phyloP scores from a whole-genome alignment of 2,329 filamentous ascomycete genomes.

The Cladosporium cucumerinum region DNA sequence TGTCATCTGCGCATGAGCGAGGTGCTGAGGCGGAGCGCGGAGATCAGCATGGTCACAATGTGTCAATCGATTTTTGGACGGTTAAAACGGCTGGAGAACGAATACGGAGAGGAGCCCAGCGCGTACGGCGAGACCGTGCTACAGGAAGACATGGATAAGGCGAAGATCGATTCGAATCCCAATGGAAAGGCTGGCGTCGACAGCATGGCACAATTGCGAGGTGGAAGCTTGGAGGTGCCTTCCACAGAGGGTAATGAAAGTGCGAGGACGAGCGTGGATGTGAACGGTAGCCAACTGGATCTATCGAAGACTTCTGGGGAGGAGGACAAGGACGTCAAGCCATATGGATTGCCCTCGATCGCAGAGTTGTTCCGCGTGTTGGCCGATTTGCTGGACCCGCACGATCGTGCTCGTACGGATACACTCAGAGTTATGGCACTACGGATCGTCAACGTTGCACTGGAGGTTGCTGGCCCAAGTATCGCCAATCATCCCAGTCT shows the following conservation, averaged over 20 bases:
- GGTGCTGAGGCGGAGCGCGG: slow-evolving; percentile 82
- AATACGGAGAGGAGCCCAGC: slow-evolving; percentile 61
- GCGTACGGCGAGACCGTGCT: slow-evolving; percentile 61
- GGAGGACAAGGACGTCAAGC: slow-evolving; percentile 62
- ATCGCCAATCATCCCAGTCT: slow-evolving; percentile 90
- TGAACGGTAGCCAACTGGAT: slow-evolving; percentile 44
- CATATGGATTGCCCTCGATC: slow-evolving; percentile 92
- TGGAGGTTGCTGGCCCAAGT: slow-evolving; percentile 92
- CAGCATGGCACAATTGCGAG: slow-evolving; percentile 42
- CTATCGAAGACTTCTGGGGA: slow-evolving; percentile 35
- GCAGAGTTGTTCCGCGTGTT: slow-evolving; percentile 90
- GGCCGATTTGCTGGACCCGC: slow-evolving; percentile 88
- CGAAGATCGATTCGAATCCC: slow-evolving; percentile 73
- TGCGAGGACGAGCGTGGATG: slow-evolving; percentile 35
- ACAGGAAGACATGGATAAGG: slow-evolving; percentile 65
- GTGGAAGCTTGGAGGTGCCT: slow-evolving; percentile 59
- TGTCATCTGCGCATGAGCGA: slow-evolving; percentile 90
- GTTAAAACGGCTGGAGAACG: slow-evolving; percentile 78
- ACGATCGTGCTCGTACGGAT: slow-evolving; percentile 88
- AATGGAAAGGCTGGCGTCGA: slow-evolving; percentile 45
- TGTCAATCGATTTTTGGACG: slow-evolving; percentile 97
- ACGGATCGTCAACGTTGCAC: slow-evolving; percentile 91
- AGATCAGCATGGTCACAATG: slow-evolving; percentile 98
- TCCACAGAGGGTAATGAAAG: slow-evolving; percentile 33
- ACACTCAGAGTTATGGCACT: slow-evolving; percentile 96